A percentile compares a stretch with the other conserved stretches of the same genome.
These are phyloP conservation scores for Apiospora koreana DNA, from an alignment of 2,329 filamentous ascomycete species.

Conservation along the genomic window DNA sequence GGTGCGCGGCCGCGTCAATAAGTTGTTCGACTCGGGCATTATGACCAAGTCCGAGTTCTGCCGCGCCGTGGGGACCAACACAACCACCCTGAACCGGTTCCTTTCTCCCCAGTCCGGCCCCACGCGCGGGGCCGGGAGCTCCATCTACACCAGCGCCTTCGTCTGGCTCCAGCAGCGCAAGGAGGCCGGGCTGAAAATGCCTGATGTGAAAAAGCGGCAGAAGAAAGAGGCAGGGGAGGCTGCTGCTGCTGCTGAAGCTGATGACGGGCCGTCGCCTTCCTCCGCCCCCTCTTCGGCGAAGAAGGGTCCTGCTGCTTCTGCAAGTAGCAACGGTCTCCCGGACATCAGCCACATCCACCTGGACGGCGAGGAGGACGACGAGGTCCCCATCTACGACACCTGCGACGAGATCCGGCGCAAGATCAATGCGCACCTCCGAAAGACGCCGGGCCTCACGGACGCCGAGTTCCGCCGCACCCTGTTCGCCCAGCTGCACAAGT, in stretches of 20 bases:
- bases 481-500: slow-evolving; percentile 35
- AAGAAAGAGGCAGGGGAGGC: slow-evolving; percentile 21
- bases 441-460: slow-evolving; percentile 45
- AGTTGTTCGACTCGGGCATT: slow-evolving; percentile 23
- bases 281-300: not conserved
- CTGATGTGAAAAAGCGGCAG: slow-evolving; percentile 26
- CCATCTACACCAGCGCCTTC: slow-evolving; percentile 20
- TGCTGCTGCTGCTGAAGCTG: not conserved
- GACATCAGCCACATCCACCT: slow-evolving; percentile 44
- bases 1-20: slow-evolving; percentile 25
- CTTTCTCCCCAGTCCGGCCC: slow-evolving; percentile 17
- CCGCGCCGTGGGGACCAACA: slow-evolving; percentile 19
- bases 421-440: slow-evolving; percentile 49
- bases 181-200: slow-evolving; percentile 25
- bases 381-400: slow-evolving; percentile 53
- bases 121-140: slow-evolving; percentile 17
- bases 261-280: not conserved
- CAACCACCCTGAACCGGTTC: slow-evolving; percentile 19
- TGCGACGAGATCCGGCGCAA: slow-evolving; percentile 60
- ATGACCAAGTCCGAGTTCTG: slow-evolving; percentile 27
- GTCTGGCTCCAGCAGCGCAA: slow-evolving; percentile 27
- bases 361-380: slow-evolving; percentile 41
- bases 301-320: too few species aligned
- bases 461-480: slow-evolving; percentile 50
- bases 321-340: slow-evolving; percentile 16